These are phyloP conservation scores for Tricholoma furcatifolium DNA, from an alignment of 768 basidiomycete genomes.

Conservation along the genomic window DNA sequence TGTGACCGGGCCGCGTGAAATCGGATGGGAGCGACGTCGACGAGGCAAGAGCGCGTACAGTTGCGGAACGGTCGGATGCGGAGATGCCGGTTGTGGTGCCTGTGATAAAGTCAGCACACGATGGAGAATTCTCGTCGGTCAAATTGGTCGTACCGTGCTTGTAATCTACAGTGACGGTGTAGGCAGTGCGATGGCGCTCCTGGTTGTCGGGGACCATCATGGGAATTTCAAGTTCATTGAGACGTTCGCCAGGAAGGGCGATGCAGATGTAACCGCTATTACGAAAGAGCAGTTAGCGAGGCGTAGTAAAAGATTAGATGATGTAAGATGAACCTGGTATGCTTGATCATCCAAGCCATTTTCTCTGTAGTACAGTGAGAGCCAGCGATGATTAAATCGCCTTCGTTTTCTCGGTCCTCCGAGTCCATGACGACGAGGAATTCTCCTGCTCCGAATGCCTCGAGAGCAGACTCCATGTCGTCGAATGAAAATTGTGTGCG, in stretches of 20 bases:
- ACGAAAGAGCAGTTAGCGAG: not conserved
- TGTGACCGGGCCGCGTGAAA: conserved; percentile 91
- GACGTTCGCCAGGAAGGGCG: conserved; percentile 71
- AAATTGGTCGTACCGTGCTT: conserved; percentile 61
- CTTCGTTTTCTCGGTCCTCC: conserved; percentile 94
- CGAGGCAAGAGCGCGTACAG: conserved; percentile 79
- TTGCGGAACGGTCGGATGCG: conserved; percentile 90
- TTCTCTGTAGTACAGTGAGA: conserved; percentile 86
- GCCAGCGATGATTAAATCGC: conserved; percentile 91
- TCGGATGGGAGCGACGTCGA: conserved; percentile 54
- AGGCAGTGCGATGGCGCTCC: conserved; percentile 91
- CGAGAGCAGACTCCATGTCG: conserved; percentile 74
- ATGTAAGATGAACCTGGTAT: conserved; percentile 70
- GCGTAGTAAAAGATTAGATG: not conserved
- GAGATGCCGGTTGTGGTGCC: conserved; percentile 97
- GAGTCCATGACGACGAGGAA: conserved; percentile 99
- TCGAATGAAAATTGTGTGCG: conserved; percentile 68
- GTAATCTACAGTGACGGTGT: conserved; percentile 95
- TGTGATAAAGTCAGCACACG: conserved; percentile 25
- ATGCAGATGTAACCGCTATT: conserved; percentile 92
- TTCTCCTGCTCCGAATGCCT: conserved; percentile 75
- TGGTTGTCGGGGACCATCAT: conserved; percentile 95
- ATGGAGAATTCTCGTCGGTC: conserved; percentile 2
- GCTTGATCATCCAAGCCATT: conserved; percentile 99
- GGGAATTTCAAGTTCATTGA: conserved; percentile 77